Evolutionary conservation across 345 rosid species (phyloP).

Genomic region (Noccaea caerulescens): DNA sequence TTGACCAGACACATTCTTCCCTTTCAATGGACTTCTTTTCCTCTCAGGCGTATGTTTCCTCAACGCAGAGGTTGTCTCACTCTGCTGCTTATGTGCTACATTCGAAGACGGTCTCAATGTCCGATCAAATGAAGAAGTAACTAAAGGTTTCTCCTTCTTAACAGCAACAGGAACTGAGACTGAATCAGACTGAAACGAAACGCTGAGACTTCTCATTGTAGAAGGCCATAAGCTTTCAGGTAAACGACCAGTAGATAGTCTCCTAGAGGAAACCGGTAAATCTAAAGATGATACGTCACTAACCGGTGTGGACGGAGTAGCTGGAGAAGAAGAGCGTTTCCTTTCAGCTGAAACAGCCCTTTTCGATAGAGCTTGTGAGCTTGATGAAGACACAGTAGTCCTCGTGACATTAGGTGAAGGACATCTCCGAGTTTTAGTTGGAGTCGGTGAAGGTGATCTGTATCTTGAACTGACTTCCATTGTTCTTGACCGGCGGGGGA

Average conservation of each 20-base stretch:
- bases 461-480: conserved; percentile 81
- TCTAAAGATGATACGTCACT: conserved; percentile 59
- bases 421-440: conserved; percentile 55
- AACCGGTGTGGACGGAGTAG: conserved; percentile 74
- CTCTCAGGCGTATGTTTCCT: conserved; percentile 79
- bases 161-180: conserved; percentile 71
- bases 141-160: conserved; percentile 78
- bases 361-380: conserved; percentile 53
- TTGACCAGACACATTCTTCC: conserved; percentile 69
- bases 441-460: conserved; percentile 77
- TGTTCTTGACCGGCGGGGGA: conserved; percentile 54
- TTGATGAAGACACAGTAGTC: conserved; percentile 42
- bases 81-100: conserved; percentile 59
- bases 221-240: conserved; percentile 98
- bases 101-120: conserved; percentile 80
- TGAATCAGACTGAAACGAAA: conserved; percentile 89
- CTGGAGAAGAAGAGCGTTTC: conserved; percentile 73
- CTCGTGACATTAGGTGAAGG: conserved; percentile 72
- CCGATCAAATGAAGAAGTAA: conserved; percentile 58
- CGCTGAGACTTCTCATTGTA: conserved; percentile 94
- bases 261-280: conserved; percentile 55
- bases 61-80: conserved; percentile 49
- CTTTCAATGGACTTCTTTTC: conserved; percentile 75
- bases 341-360: conserved; percentile 87
- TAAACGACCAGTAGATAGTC: conserved; percentile 56